Conservation (phyloP, 129 eudicot genomes). For the Cynara cardunculus region DNA sequence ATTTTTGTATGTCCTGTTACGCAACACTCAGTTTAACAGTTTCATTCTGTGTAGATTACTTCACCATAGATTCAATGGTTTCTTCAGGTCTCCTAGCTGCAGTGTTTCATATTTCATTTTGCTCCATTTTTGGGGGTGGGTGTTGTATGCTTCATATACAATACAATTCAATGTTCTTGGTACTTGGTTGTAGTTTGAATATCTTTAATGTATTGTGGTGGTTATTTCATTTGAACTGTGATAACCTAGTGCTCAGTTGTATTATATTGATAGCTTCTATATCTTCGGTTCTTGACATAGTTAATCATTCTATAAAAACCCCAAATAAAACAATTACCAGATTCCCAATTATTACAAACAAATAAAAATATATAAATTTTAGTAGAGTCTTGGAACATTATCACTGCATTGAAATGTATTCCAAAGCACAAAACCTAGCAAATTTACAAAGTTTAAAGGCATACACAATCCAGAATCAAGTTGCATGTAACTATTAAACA, state of each 20-base stretch:
- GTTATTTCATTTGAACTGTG: neutral
- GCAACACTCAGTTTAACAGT: neutral
- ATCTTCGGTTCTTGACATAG: neutral
- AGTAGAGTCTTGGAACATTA: neutral
- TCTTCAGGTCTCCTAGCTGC: too few relatives aligned
- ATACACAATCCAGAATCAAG: slow-evolving; percentile 8
- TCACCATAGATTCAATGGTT: neutral
- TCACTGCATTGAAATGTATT: neutral
- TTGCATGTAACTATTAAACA: slow-evolving; percentile 9
- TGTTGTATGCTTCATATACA: too few relatives aligned
- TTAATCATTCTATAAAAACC: neutral
- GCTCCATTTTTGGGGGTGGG: neutral
- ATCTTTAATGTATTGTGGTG: neutral
- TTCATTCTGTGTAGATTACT: neutral
- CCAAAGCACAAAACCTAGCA: neutral
- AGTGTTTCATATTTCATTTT: neutral
- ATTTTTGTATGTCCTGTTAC: neutral
- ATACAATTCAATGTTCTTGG: neutral
- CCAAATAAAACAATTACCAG: neutral
- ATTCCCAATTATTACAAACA: neutral
- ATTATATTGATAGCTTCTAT: too few relatives aligned
- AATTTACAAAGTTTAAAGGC: neutral
- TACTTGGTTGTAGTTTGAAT: neutral
- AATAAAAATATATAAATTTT: neutral
- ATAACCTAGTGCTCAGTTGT: too few relatives aligned